Evolutionary conservation across 176 grass and related monocot species (phyloP).

Genomic region (Lolium multiflorum): DNA sequence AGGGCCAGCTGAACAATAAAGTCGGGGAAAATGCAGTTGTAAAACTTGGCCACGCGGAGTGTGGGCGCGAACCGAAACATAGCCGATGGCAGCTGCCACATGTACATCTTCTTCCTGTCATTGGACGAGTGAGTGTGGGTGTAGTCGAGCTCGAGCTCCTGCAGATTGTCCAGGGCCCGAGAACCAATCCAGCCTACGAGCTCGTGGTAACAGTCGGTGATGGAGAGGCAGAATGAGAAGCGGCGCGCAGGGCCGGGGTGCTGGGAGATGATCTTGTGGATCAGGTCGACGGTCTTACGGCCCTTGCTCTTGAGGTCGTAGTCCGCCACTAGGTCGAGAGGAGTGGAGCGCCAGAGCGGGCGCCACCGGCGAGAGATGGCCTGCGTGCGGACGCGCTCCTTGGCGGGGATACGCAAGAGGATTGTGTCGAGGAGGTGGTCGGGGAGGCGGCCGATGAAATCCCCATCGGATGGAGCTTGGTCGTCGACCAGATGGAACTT

Average conservation of each 20-base stretch:
- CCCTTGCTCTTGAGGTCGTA: not conserved
- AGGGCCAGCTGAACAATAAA: not conserved
- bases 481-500: not conserved
- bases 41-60: not conserved
- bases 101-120: too few species aligned
- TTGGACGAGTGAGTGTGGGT: not conserved
- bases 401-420: not conserved
- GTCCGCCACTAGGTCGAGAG: not conserved
- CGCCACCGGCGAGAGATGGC: not conserved
- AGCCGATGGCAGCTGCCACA: not conserved
- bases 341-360: constrained; percentile 1
- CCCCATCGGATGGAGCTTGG: not conserved
- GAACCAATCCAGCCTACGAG: constrained; percentile 1
- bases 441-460: constrained; percentile 4
- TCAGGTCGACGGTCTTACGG: not conserved
- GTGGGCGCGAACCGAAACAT: not conserved
- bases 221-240: not conserved
- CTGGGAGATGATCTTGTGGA: not conserved
- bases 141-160: not conserved
- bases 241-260: not conserved
- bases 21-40: not conserved
- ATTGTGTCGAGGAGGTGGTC: not conserved
- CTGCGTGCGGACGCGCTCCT: not conserved
- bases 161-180: not conserved
- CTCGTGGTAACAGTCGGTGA: not conserved